A percentile compares a stretch with the other conserved stretches of the same genome.
Conservation (phyloP, 495 filamentous ascomycete genomes). For the Neurospora terricola region DNA sequence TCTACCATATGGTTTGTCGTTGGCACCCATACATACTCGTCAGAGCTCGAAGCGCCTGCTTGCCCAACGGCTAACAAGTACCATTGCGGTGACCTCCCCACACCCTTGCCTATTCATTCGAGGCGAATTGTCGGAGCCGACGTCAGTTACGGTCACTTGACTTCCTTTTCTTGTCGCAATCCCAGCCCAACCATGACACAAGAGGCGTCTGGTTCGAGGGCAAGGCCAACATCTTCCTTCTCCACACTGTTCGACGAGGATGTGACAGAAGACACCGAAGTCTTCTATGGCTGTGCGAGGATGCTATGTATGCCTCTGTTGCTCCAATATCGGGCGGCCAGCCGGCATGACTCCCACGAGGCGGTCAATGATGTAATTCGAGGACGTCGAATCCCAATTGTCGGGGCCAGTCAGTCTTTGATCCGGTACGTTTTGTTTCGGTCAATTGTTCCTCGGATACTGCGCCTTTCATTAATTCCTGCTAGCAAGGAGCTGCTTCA, state of each 20-base stretch:
- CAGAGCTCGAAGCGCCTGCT: neutral
- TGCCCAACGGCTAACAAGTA: neutral
- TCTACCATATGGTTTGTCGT: neutral
- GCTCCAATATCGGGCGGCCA: neutral
- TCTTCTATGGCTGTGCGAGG: neutral
- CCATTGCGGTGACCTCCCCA: neutral
- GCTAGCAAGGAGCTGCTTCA: neutral
- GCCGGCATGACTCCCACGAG: neutral
- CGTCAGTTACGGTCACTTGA: neutral
- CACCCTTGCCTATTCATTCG: neutral
- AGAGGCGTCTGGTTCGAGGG: neutral
- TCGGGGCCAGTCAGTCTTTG: neutral
- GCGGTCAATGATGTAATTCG: neutral
- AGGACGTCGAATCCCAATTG: neutral
- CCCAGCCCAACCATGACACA: neutral
- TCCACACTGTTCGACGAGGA: neutral
- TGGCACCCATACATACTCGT: neutral
- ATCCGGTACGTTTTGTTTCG: neutral
- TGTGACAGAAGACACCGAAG: neutral
- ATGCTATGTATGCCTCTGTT: neutral
- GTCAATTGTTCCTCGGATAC: neutral
- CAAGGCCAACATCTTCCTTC: neutral
- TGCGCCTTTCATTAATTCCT: neutral
- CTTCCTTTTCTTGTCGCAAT: neutral
- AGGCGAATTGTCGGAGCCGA: neutral